These are phyloP conservation scores for Eucalyptus curtisii DNA, from an alignment of 345 rosid species.

Conservation along the genomic window DNA sequence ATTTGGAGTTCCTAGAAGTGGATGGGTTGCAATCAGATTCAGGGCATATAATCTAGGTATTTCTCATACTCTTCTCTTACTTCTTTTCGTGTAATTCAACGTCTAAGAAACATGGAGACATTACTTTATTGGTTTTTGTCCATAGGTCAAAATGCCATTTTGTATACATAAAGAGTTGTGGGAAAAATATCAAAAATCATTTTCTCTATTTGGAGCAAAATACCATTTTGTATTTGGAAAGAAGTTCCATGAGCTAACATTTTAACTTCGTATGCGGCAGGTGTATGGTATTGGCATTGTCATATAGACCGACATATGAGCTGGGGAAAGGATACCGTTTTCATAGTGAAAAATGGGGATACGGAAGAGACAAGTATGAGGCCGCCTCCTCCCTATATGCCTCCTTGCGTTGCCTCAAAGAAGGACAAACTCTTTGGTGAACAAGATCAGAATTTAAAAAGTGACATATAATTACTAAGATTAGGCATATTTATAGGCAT, in stretches of 20 bases:
- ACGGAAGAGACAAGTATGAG: not conserved
- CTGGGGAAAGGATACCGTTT: slow-evolving; percentile 16
- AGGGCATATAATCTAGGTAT: slow-evolving; percentile 4
- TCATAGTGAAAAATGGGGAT: slow-evolving; percentile 9
- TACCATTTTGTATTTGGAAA: not conserved
- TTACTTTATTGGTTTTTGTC: not conserved
- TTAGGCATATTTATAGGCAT: not conserved
- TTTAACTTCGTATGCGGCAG: not conserved
- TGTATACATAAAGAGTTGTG: not conserved
- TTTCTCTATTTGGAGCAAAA: not conserved
- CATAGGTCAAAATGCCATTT: not conserved
- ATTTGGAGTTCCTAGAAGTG: not conserved
- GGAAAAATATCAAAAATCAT: not conserved
- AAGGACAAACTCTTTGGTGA: not conserved
- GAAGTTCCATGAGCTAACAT: not conserved
- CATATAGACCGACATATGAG: slow-evolving; percentile 9
- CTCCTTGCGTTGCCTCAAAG: not conserved
- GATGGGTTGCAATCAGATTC: slow-evolving; percentile 9
- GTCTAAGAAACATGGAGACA: not conserved
- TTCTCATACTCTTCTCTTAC: not conserved
- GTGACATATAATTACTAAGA: not conserved
- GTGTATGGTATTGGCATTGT: slow-evolving; percentile 25
- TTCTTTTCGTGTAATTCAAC: not conserved
- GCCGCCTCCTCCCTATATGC: not conserved
- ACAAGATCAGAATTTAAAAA: too few relatives aligned